Evolutionary conservation across 2,329 filamentous ascomycete species (phyloP).

Genomic region (Parafenestella ontariensis): DNA sequence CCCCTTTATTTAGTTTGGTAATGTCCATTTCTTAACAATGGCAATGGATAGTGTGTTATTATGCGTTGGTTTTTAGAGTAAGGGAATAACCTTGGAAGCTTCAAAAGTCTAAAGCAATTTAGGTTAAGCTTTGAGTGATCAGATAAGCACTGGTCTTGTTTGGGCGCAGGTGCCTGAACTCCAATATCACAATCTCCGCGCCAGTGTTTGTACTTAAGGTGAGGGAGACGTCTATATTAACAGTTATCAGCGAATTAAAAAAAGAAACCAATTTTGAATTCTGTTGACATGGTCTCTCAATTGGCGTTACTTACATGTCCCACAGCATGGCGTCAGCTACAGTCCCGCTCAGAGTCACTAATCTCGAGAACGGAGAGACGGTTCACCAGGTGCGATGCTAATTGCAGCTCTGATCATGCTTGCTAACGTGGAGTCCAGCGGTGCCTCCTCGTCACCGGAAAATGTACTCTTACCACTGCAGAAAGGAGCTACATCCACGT

Average conservation of each 20-base stretch:
- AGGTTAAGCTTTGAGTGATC: neutral
- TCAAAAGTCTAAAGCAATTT: too few relatives aligned
- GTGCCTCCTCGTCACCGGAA: constrained; percentile 40
- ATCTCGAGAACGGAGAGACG: constrained; percentile 36
- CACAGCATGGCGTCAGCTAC: constrained; percentile 8
- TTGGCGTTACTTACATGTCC: too few relatives aligned
- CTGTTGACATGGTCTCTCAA: neutral
- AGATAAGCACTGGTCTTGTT: neutral
- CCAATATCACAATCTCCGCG: neutral
- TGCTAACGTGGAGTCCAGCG: constrained; percentile 18
- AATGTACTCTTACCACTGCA: constrained; percentile 17
- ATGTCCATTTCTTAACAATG: too few relatives aligned
- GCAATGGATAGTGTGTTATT: too few relatives aligned
- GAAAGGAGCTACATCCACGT: constrained; percentile 32
- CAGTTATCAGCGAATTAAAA: too few relatives aligned
- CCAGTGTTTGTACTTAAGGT: neutral
- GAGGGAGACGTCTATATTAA: neutral
- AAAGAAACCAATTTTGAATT: neutral
- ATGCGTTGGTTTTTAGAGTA: too few relatives aligned
- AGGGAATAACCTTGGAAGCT: too few relatives aligned
- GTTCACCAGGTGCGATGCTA: constrained; percentile 29
- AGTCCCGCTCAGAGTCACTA: constrained; percentile 17
- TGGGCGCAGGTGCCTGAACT: neutral
- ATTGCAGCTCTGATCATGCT: too few relatives aligned
- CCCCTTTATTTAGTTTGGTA: too few relatives aligned